Base-by-base conservation (phyloP, 2,329 filamentous ascomycete species). In the Knoxdaviesia capensis region DNA sequence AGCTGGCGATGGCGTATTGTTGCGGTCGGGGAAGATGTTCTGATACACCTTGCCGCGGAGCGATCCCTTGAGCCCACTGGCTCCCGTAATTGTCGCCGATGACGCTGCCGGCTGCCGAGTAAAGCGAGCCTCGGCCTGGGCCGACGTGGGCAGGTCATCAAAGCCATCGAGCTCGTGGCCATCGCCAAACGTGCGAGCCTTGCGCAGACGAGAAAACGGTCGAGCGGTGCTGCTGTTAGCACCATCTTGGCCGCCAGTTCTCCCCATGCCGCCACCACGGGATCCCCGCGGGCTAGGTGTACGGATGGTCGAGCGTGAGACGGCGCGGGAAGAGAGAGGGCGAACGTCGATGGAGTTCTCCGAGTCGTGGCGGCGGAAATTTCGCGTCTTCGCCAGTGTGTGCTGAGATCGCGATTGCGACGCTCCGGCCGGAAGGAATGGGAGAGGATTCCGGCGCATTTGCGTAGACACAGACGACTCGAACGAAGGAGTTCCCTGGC, bases 81-180 rank as follows among this genome's bases (percentile, higher is more conserved):
- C 74, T 20, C 20, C 20, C 20, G 20, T 20, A 20, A 20, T 20
- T 20, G 20, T 20, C 20, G 20, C 20, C 3, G 20, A 20, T 20
- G 20, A 20, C 20, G 20, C 20, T 35, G 79, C 65, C 3, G 90
- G 87, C 51, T 81, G 76, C 57, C 87, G 92, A 47, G 86, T 67
- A 53, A 75, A 98, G 51, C 75, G 81, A 47, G 77, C 85, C 59
- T 98, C 90, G 9, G 75, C 71, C 46, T 80, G 74, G 8, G 71
- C 75, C 10, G 87, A 94, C 0, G 87, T 96, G 1, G 88, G 88
- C 43, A 98, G 64, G 58, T 98, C 90, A 55, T 98, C 90, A 55
- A 98, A 96, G 3, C 72, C 77, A 50, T 96, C 88, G 33, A 98
- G 68, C 58, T 98, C 90, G 46, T 80, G 81, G 10, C 90, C 90